Evolutionary conservation across 2,329 filamentous ascomycete species (phyloP).

Genomic region (Curvularia lunata): DNA sequence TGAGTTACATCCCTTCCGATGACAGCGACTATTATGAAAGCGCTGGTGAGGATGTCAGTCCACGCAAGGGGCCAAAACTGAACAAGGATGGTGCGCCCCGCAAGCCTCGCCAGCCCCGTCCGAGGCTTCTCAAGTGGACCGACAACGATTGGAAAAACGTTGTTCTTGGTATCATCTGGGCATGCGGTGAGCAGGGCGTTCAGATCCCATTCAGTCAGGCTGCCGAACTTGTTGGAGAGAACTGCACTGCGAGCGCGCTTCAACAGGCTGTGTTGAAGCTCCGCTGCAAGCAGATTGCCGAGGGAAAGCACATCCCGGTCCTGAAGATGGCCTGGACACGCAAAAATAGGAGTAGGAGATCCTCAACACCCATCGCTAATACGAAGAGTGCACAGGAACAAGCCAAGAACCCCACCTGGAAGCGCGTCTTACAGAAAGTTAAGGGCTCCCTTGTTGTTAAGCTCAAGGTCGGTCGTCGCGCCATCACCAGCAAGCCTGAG

Average conservation of each 20-base stretch:
- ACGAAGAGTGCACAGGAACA: conserved; percentile 9
- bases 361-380: conserved; percentile 17
- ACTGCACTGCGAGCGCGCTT: conserved; percentile 36
- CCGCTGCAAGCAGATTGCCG: conserved; percentile 27
- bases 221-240: conserved; percentile 31
- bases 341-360: conserved; percentile 15
- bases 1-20: conserved; percentile 23
- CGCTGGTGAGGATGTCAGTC: conserved; percentile 18
- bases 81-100: conserved; percentile 39
- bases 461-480: conserved; percentile 9
- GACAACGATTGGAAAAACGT: conserved; percentile 40
- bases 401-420: conserved; percentile 12
- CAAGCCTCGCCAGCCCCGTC: conserved; percentile 41
- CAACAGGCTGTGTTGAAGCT: conserved; percentile 47
- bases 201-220: conserved; percentile 41
- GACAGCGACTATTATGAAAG: conserved; percentile 25
- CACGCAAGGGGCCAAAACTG: conserved; percentile 28
- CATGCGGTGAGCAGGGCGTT: conserved; percentile 38
- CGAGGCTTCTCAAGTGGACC: conserved; percentile 39
- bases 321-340: conserved; percentile 37
- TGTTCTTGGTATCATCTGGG: conserved; percentile 38
- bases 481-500: neutral
- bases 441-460: conserved; percentile 20
- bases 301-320: conserved; percentile 29
- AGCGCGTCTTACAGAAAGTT: conserved; percentile 13